phyloP scores from a whole-genome alignment of 83 land plant species.

The Diphasiastrum complanatum region DNA sequence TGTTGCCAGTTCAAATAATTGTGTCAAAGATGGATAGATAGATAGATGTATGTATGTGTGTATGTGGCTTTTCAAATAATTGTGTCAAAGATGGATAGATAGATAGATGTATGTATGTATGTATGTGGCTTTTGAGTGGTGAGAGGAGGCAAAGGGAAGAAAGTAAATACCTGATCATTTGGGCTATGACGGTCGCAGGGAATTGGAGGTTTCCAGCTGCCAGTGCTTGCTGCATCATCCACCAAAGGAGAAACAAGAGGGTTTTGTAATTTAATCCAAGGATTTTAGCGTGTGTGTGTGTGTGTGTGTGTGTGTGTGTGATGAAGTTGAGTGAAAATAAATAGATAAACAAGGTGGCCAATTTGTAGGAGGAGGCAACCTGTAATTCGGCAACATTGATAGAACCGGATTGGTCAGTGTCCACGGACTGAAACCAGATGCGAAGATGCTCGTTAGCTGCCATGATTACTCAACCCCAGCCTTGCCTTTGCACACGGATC shows the following conservation, averaged over 20 bases:
- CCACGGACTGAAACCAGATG: constrained; percentile 38
- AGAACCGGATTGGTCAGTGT: constrained; percentile 30
- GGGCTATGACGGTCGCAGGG: constrained; percentile 20
- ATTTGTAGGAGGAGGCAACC: constrained; percentile 13
- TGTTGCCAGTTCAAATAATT: no score
- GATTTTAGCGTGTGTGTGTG: no score
- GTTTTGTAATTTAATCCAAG: no score
- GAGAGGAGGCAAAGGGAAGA: neutral
- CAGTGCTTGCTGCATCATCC: constrained; percentile 28
- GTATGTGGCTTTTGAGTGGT: neutral
- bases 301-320: no score
- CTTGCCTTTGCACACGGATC: neutral
- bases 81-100: no score
- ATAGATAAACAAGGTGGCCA: neutral
- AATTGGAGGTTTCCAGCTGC: constrained; percentile 30
- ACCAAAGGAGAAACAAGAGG: neutral
- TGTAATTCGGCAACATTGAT: constrained; percentile 35
- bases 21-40: neutral
- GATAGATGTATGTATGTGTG: neutral
- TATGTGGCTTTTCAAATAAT: no score
- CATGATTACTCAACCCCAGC: constrained; percentile 2
- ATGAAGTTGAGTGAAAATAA: no score
- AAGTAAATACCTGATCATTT: constrained; percentile 32
- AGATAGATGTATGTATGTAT: neutral
- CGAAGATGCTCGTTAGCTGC: constrained; percentile 24